These are phyloP conservation scores for Globisporangium camurandrum DNA, from an alignment of 352 stramenopile species.

Conservation along the genomic window DNA sequence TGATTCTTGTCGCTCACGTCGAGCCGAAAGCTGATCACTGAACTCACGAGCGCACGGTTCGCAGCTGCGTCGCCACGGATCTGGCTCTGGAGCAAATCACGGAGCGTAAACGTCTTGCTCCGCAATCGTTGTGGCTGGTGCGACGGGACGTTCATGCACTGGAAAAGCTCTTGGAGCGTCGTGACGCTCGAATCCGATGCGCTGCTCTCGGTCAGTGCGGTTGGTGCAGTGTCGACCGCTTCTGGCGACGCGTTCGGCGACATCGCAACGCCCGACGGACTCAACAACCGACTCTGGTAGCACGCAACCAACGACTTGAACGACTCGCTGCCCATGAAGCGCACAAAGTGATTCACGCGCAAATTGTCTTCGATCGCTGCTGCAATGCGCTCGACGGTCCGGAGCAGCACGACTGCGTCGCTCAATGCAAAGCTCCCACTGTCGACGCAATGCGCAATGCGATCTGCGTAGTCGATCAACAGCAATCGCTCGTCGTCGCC, in stretches of 20 bases:
- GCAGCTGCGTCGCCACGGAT: constrained; percentile 51
- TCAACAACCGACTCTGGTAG: constrained; percentile 69
- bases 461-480: constrained; percentile 49
- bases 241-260: constrained; percentile 13
- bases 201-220: constrained; percentile 14
- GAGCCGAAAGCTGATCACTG: constrained; percentile 57
- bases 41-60: constrained; percentile 62
- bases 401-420: constrained; percentile 52
- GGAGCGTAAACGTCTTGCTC: constrained; percentile 59
- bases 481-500: constrained; percentile 50
- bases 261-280: constrained; percentile 42
- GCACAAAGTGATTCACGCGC: constrained; percentile 83
- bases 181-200: constrained; percentile 76
- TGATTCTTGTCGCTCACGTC: constrained; percentile 50
- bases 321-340: constrained; percentile 76
- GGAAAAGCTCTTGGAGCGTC: constrained; percentile 79
- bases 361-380: constrained; percentile 64
- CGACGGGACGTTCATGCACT: constrained; percentile 83
- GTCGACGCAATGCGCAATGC: constrained; percentile 49
- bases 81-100: constrained; percentile 57
- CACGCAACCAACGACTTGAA: constrained; percentile 74
- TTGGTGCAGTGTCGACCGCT: constrained; percentile 1
- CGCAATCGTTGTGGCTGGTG: constrained; percentile 71
- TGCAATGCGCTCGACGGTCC: constrained; percentile 47
- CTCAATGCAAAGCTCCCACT: constrained; percentile 56